Conservation (phyloP, 352 stramenopile species). For the Phytophthora macrochlamydospora region DNA sequence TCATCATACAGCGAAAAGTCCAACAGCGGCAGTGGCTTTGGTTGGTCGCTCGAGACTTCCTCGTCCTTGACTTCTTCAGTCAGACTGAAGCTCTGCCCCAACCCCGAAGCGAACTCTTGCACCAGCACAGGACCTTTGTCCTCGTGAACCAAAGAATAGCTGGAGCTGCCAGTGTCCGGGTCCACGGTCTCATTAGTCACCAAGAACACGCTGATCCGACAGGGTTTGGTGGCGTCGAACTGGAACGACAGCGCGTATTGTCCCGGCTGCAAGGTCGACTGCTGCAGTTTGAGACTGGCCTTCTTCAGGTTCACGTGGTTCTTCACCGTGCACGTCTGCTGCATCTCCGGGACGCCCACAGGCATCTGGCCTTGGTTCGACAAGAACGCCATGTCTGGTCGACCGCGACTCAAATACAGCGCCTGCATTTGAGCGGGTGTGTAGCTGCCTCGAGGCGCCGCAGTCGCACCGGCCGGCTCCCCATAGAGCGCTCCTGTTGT, state of each 20-base stretch:
- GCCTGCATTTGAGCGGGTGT: conserved; percentile 84
- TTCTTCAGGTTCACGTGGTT: conserved; percentile 90
- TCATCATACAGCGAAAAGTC: conserved; percentile 47
- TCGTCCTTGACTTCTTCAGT: conserved; percentile 18
- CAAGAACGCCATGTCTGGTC: conserved; percentile 88
- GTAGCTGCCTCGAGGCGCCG: conserved; percentile 58
- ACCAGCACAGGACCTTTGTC: conserved; percentile 45
- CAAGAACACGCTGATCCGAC: conserved; percentile 66
- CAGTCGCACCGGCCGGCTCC: conserved; percentile 52
- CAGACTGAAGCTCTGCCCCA: conserved; percentile 60
- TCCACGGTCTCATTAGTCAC: conserved; percentile 73
- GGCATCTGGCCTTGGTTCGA: conserved; percentile 60
- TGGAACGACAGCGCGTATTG: conserved; percentile 66
- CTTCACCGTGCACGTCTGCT: conserved; percentile 83
- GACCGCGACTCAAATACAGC: conserved; percentile 77
- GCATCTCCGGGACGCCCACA: conserved; percentile 75
- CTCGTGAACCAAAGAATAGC: conserved; percentile 54
- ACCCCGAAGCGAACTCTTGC: conserved; percentile 50
- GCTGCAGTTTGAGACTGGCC: conserved; percentile 61
- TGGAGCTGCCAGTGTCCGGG: conserved; percentile 63
- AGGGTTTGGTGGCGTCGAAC: conserved; percentile 82
- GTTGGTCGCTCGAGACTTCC: conserved; percentile 3
- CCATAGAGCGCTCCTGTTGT: conserved; percentile 61
- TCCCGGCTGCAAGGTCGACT: conserved; percentile 17
- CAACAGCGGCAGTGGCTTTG: conserved; percentile 29